A percentile compares a stretch with the other conserved stretches of the same genome.
Conservation (phyloP, 176 grass and related monocot species). For the Triticum turgidum region DNA sequence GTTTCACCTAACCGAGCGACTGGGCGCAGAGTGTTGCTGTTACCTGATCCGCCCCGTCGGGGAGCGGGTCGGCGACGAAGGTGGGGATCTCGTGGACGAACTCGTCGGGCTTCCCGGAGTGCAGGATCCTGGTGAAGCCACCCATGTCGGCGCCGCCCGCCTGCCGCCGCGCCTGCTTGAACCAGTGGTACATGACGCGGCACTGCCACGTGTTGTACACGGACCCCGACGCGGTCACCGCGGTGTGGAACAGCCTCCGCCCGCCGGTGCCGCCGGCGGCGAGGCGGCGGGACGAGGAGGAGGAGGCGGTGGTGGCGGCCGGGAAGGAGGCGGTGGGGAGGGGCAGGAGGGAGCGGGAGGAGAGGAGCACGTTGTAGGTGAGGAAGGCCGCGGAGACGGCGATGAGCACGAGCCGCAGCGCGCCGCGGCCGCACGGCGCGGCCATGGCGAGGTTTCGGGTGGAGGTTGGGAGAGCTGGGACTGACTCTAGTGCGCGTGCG, state of each 20-base stretch:
- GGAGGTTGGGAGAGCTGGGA: neutral
- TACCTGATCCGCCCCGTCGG: slow-evolving; percentile 69
- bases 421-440: slow-evolving; percentile 40
- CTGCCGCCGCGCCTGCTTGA: slow-evolving; percentile 59
- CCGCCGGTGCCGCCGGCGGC: neutral
- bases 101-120: slow-evolving; percentile 70
- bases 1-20: neutral
- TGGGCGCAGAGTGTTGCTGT: neutral
- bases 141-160: slow-evolving; percentile 66
- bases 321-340: slow-evolving; percentile 30
- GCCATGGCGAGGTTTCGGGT: slow-evolving; percentile 18
- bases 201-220: slow-evolving; percentile 94
- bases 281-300: slow-evolving; percentile 35
- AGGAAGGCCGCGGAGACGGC: slow-evolving; percentile 47
- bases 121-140: slow-evolving; percentile 90
- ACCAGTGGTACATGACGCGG: slow-evolving; percentile 98
- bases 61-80: slow-evolving; percentile 84
- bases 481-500: neutral
- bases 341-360: slow-evolving; percentile 33
- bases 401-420: slow-evolving; percentile 42
- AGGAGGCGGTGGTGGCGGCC: neutral
- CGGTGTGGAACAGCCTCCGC: slow-evolving; percentile 71
- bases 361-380: slow-evolving; percentile 73
- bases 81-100: slow-evolving; percentile 88
- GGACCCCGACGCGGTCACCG: slow-evolving; percentile 67